These are phyloP conservation scores for Lotus japonicus DNA, from an alignment of 306 rosid genomes.

Conservation along the genomic window DNA sequence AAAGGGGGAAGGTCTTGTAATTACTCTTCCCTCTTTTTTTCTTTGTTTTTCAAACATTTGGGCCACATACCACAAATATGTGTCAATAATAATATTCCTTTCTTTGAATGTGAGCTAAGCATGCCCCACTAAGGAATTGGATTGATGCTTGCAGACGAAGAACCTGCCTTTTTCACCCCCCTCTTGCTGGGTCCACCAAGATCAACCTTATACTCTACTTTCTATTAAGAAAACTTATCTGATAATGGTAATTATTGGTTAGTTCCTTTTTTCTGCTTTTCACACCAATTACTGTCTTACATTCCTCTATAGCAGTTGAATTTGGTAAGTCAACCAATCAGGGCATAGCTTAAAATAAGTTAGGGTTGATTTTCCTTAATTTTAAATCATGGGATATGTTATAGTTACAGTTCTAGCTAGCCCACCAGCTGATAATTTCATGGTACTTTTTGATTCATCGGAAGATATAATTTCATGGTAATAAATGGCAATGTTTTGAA, in stretches of 20 bases:
- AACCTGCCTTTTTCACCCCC: constrained; percentile 5
- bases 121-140: constrained; percentile 31
- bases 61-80: constrained; percentile 40
- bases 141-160: constrained; percentile 40
- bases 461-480: no score
- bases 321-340: constrained; percentile 15
- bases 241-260: constrained; percentile 15
- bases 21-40: constrained; percentile 33
- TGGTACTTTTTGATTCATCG: no score
- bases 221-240: not conserved
- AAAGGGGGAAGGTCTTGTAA: constrained; percentile 54
- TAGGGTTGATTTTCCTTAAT: constrained; percentile 14
- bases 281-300: not conserved
- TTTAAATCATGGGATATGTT: constrained; percentile 21
- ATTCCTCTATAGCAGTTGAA: constrained; percentile 22
- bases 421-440: no score
- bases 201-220: constrained; percentile 15
- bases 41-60: constrained; percentile 57
- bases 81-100: constrained; percentile 73
- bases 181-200: constrained; percentile 22
- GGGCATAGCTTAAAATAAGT: not conserved
- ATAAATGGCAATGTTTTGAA: constrained; percentile 29
- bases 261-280: not conserved
- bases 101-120: constrained; percentile 53
- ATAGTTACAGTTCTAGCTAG: no score